Percentiles rank a stretch among this genome's conserved stretches.
phyloP scores from a whole-genome alignment of 2,329 filamentous ascomycete species.

The Botrytis fragariae region DNA sequence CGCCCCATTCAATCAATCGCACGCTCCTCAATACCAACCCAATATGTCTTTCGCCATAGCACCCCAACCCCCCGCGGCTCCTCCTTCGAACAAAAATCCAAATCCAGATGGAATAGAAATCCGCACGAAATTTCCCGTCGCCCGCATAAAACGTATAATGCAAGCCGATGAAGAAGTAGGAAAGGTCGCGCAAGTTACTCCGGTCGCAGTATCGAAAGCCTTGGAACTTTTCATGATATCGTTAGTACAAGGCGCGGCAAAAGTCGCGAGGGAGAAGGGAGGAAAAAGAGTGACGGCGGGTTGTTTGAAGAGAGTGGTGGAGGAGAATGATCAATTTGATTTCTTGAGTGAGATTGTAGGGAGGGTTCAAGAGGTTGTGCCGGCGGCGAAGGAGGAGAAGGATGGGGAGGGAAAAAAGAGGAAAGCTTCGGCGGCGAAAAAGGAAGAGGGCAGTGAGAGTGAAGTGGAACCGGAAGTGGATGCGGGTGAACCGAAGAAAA shows the following conservation, averaged over 20 bases:
- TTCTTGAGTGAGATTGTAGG: conserved; percentile 88
- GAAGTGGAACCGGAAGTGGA: background rate
- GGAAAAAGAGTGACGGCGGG: conserved; percentile 86
- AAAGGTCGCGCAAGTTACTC: conserved; percentile 96
- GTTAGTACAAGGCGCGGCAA: conserved; percentile 82
- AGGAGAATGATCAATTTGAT: conserved; percentile 88
- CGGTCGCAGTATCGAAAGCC: conserved; percentile 91
- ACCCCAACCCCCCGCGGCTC: background rate
- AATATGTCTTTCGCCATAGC: conserved; percentile 2
- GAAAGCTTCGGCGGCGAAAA: conserved; percentile 23
- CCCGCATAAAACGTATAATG: conserved; percentile 98
- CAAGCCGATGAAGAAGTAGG: conserved; percentile 98
- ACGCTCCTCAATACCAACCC: background rate
- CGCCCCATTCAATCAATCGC: background rate
- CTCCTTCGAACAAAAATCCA: conserved; percentile 47
- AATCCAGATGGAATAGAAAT: conserved; percentile 59
- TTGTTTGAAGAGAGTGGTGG: conserved; percentile 89
- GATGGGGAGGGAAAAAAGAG: conserved; percentile 32
- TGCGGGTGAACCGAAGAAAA: background rate
- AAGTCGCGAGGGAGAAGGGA: conserved; percentile 75
- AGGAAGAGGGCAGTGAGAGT: background rate
- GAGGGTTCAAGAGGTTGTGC: conserved; percentile 64
- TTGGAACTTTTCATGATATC: conserved; percentile 98
- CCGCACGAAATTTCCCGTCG: conserved; percentile 93
- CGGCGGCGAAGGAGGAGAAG: conserved; percentile 33